Percentiles rank a stretch among this genome's conserved stretches.
phyloP scores from a whole-genome alignment of 225 moss, liverwort and hornwort species.

The Pleurozium schreberi region DNA sequence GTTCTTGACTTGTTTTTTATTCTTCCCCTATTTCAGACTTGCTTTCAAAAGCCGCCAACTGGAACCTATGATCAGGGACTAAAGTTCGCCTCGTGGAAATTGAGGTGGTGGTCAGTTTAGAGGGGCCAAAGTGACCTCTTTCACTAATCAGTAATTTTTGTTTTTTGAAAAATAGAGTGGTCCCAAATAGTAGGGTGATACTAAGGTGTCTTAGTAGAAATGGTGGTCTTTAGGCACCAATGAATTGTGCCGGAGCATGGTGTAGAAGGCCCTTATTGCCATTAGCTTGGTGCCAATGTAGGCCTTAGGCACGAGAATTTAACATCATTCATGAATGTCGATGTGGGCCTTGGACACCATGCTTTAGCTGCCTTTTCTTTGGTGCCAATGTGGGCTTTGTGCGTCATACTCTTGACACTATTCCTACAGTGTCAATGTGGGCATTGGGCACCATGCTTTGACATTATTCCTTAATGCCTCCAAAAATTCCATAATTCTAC shows the following conservation, averaged over 20 bases:
- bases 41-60: not conserved
- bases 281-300: not conserved
- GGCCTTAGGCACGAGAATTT: fast-evolving
- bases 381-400: not conserved
- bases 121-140: not conserved
- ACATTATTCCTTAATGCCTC: not conserved
- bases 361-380: fast-evolving
- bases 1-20: not conserved
- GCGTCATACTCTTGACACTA: fast-evolving
- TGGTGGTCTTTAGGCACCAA: not conserved
- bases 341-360: fast-evolving
- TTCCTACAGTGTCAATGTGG: not conserved
- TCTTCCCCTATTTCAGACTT: not conserved
- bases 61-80: not conserved
- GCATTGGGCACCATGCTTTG: fast-evolving
- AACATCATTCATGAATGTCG: fast-evolving
- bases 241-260: fast-evolving
- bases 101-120: not conserved
- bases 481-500: not conserved
- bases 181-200: not conserved
- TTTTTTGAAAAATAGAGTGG: not conserved
- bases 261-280: fast-evolving
- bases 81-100: not conserved
- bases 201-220: fast-evolving
- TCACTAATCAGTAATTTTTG: not conserved